These are phyloP conservation scores for Pseudofabraea citricarpa DNA, from an alignment of 2,329 filamentous ascomycete genomes.

Conservation along the genomic window DNA sequence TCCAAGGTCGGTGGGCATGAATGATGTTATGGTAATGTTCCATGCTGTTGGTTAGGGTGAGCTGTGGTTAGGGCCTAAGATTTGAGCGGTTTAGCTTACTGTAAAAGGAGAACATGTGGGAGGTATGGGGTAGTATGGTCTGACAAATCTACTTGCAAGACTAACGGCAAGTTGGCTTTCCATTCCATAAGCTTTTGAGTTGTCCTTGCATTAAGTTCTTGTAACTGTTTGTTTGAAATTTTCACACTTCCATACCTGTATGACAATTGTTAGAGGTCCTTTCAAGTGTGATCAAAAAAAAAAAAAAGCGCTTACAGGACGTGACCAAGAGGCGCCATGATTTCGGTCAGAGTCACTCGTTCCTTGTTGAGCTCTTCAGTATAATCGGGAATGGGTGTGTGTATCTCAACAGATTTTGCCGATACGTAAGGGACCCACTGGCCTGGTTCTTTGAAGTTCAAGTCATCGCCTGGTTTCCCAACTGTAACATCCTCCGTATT, in stretches of 20 bases:
- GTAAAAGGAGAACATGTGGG: background rate
- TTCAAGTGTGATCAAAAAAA: background rate
- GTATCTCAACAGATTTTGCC: background rate
- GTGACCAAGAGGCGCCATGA: background rate
- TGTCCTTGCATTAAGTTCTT: background rate
- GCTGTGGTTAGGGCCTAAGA: background rate
- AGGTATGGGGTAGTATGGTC: background rate
- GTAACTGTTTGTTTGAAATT: background rate
- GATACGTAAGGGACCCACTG: background rate
- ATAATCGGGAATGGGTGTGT: background rate
- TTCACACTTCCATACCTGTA: background rate
- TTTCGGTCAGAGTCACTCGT: background rate
- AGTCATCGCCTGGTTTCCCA: constrained; percentile 25
- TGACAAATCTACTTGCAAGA: background rate
- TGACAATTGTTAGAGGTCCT: background rate
- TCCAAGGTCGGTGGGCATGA: constrained; percentile 31
- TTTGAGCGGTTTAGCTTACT: background rate
- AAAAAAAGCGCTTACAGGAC: background rate
- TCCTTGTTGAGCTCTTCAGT: background rate
- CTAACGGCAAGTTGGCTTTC: background rate
- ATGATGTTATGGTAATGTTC: constrained; percentile 15
- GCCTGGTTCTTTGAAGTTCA: background rate
- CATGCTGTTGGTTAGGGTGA: constrained; percentile 8
- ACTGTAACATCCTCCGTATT: constrained; percentile 35
- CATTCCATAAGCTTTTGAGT: background rate